Evolutionary conservation across 441 rosid species (phyloP).

Genomic region (Erodium texanum): DNA sequence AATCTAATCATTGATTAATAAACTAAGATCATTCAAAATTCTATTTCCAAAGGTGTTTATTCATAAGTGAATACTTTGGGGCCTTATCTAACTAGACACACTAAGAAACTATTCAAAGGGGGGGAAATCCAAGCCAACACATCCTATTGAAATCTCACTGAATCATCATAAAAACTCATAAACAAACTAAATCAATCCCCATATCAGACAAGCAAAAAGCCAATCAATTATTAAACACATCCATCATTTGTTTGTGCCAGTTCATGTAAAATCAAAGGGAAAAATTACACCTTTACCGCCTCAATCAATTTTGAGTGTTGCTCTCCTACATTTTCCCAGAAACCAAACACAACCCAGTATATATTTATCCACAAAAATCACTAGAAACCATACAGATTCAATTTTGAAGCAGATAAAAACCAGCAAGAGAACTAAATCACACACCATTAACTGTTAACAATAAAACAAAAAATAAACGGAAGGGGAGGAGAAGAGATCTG

Average conservation of each 20-base stretch:
- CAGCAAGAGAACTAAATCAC: conserved; percentile 28
- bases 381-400: not conserved
- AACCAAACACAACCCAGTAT: not conserved
- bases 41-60: not conserved
- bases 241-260: not conserved
- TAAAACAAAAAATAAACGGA: not conserved
- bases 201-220: not conserved
- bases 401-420: not conserved
- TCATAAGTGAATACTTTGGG: no score
- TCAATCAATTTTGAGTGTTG: not conserved
- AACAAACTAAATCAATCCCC: not conserved
- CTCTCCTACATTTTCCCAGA: not conserved
- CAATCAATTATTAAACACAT: not conserved
- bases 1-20: not conserved
- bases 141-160: no score
- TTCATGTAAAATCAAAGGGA: not conserved
- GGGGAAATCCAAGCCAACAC: no score
- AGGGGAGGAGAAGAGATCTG: not conserved
- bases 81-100: no score
- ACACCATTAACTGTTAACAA: conserved; percentile 2
- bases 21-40: no score
- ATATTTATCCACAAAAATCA: not conserved
- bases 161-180: no score
- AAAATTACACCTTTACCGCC: no score
- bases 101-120: not conserved